Evolutionary conservation across 495 filamentous ascomycete genomes (phyloP).

Genomic region (Aspergillus incahuasiensis): DNA sequence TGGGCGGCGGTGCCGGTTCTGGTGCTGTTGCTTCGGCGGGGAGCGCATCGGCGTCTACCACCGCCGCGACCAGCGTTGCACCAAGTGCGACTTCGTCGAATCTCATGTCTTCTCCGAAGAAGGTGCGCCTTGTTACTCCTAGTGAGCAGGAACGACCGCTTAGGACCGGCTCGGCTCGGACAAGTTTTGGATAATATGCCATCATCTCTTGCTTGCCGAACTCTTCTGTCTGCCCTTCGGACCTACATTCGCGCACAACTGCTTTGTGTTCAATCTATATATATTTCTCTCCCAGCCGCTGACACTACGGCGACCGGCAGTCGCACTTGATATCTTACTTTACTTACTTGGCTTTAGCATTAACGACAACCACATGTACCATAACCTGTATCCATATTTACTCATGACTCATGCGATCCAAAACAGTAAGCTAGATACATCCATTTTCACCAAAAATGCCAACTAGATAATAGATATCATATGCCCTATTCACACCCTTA

Average conservation of each 20-base stretch:
- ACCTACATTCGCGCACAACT: too few relatives aligned
- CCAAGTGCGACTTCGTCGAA: conserved; percentile 24
- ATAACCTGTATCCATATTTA: neutral
- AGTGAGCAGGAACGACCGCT: conserved; percentile 35
- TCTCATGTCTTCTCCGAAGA: conserved; percentile 42
- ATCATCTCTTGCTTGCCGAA: too few relatives aligned
- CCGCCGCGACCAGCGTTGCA: conserved; percentile 10
- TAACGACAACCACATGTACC: conserved; percentile 1
- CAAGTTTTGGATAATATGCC: conserved; percentile 17
- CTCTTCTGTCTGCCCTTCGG: too few relatives aligned
- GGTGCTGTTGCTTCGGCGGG: conserved; percentile 20
- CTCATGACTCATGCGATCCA: neutral
- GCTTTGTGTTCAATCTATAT: too few relatives aligned
- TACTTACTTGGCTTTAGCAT: neutral
- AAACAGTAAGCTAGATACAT: neutral
- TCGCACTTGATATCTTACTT: neutral
- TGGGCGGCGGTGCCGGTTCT: conserved; percentile 24
- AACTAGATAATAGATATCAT: neutral
- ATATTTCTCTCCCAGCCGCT: too few relatives aligned
- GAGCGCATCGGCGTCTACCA: conserved; percentile 20
- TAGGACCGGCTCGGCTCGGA: conserved; percentile 20
- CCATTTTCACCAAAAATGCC: neutral
- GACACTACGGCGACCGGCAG: neutral
- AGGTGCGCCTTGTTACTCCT: conserved; percentile 41
- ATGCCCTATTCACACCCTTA: too few relatives aligned